Base-by-base conservation (phyloP, 768 basidiomycete species). In the Leccinum boreale region DNA sequence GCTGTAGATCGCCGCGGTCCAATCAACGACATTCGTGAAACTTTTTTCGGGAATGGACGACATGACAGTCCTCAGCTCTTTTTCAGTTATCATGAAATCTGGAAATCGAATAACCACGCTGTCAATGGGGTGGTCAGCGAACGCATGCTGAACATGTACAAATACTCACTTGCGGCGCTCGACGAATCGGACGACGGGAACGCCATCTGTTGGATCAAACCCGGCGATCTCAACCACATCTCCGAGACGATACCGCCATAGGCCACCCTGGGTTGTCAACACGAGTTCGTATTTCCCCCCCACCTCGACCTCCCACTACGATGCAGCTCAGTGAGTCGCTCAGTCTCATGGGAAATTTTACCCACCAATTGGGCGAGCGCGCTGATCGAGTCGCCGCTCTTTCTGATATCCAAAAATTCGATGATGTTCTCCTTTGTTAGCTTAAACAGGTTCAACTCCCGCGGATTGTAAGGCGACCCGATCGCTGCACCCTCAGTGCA, bases 161-260 rank as follows among this genome's bases (percentile, higher is more conserved):
- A 45, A 52, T 5, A 11, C 47, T 50, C 35, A 58, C 65, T 58
- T 53, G 63, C 58, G 63, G 36, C 54, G 58, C 35, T 55, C 60
- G 21, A 62, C 42, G 17, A 61, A 69, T 31, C 46, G 50, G 35
- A 68, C 53, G 42, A 67, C 46, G 14, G 67, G 67, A 8, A 36
- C 24, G n/a, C 65, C 67, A 36, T 64, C 56, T 6, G 19, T 48
- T 1, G 66, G 46, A 17, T 63, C 61, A 23, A 69, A 70, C 4
- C 63, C 65, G 3, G 52, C 39, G 23, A 67, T 46, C 56, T 67
- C 62, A 19, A 67, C 42, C 19, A 69, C 50, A 29, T 69, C 65
- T 1, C 59, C 62, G 4, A 69, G 57, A 24, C 62, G 56, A 52
- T 67, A 66, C 2, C 65, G 62, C 67, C 68, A 67, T 39, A 70